Conservation (phyloP, 192 early-diverging fungal genomes). For the Entrophospora sp. region DNA sequence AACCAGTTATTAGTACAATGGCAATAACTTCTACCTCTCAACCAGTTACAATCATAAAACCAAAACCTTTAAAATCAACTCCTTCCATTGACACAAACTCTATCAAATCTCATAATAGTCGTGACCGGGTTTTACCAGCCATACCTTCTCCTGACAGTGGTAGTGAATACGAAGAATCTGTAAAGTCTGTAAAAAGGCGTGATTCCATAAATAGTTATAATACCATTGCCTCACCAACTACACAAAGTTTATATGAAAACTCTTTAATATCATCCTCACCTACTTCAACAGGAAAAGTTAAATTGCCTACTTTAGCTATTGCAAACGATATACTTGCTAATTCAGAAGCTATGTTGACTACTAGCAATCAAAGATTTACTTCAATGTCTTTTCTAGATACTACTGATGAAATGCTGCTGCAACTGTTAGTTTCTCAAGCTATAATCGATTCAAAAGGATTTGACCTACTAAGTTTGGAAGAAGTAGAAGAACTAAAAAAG, state of each 20-base stretch:
- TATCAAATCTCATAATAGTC: neutral
- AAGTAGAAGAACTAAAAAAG: conserved; percentile 46
- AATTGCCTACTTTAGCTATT: neutral
- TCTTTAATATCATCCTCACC: neutral
- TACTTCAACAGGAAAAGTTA: conserved; percentile 2
- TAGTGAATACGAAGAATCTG: neutral
- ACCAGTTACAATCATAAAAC: neutral
- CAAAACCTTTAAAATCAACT: neutral
- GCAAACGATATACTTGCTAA: conserved; percentile 6
- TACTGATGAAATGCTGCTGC: conserved; percentile 34
- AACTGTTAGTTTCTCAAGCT: conserved; percentile 43
- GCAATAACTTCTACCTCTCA: neutral
- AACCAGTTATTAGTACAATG: conserved; percentile 18
- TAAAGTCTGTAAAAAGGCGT: neutral
- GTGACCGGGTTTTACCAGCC: neutral
- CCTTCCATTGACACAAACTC: neutral
- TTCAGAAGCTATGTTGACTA: conserved; percentile 14
- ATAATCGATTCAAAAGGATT: conserved; percentile 47
- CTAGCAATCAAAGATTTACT: neutral
- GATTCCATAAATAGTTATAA: neutral
- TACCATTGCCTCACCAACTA: neutral
- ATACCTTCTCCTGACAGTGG: neutral
- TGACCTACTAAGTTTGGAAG: conserved; percentile 40
- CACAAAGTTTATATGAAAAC: too few relatives aligned
- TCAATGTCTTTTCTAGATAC: conserved; percentile 12